Conservation (phyloP, 805 yeast genomes). For the Starmera dryadoides region DNA sequence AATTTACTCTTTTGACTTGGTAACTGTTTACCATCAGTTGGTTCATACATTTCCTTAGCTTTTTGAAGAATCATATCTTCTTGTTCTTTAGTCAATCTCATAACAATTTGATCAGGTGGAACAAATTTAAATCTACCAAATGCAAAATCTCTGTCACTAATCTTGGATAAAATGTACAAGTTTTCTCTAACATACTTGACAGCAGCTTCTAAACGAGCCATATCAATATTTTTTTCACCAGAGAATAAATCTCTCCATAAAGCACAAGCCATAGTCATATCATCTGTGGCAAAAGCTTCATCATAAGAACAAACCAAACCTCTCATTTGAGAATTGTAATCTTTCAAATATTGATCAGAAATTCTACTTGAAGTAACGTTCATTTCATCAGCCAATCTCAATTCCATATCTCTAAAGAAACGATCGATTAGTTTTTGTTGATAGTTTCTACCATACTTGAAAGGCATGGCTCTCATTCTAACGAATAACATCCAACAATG, state of each 20-base stretch:
- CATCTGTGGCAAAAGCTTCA: constrained; percentile 80
- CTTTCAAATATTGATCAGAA: constrained; percentile 81
- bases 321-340: constrained; percentile 81
- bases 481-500: constrained; percentile 93
- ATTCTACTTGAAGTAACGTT: constrained; percentile 75
- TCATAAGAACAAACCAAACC: constrained; percentile 90
- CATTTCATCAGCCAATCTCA: constrained; percentile 78
- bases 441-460: constrained; percentile 78
- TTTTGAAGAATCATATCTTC: constrained; percentile 42
- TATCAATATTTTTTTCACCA: constrained; percentile 74
- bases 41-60: constrained; percentile 43
- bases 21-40: constrained; percentile 30
- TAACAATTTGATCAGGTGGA: constrained; percentile 73
- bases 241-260: constrained; percentile 89
- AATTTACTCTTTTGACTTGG: constrained; percentile 56
- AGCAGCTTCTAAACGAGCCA: constrained; percentile 77
- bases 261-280: constrained; percentile 70
- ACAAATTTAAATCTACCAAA: constrained; percentile 83
- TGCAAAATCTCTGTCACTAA: constrained; percentile 90
- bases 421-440: constrained; percentile 90
- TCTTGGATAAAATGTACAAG: constrained; percentile 75
- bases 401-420: constrained; percentile 83
- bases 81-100: constrained; percentile 61
- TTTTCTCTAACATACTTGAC: constrained; percentile 90
- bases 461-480: constrained; percentile 95